Percentiles rank a stretch among this genome's conserved stretches.
phyloP scores from a whole-genome alignment of 805 yeast species.

The Candida nemodendra region DNA sequence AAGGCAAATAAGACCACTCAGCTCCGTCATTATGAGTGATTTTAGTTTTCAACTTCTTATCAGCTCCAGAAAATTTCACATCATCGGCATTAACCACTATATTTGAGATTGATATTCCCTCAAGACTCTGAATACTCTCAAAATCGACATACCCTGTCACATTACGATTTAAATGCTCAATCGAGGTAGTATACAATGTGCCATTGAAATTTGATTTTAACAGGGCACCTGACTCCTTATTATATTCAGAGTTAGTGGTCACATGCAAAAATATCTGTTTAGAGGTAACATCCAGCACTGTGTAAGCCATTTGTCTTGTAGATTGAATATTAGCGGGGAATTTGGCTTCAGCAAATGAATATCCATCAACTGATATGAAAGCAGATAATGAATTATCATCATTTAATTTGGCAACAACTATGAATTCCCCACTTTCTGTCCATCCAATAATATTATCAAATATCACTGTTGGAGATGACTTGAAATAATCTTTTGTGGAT shows the following conservation, averaged over 20 bases:
- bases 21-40: conserved; percentile 92
- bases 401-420: conserved; percentile 65
- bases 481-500: conserved; percentile 56
- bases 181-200: conserved; percentile 71
- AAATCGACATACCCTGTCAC: conserved; percentile 78
- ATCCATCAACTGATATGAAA: conserved; percentile 76
- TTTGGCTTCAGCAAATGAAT: conserved; percentile 68
- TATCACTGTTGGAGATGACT: conserved; percentile 35
- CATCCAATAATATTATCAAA: conserved; percentile 68
- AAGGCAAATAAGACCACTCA: conserved; percentile 69
- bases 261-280: conserved; percentile 80
- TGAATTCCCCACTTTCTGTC: conserved; percentile 66
- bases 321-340: conserved; percentile 69
- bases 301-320: conserved; percentile 66
- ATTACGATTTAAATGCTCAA: conserved; percentile 74
- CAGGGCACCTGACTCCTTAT: conserved; percentile 69
- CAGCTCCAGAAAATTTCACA: conserved; percentile 27
- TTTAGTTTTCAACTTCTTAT: conserved; percentile 63
- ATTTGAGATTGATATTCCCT: conserved; percentile 80
- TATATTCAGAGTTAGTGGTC: conserved; percentile 54
- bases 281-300: conserved; percentile 71
- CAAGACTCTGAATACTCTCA: conserved; percentile 78
- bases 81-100: conserved; percentile 56
- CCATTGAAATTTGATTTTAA: conserved; percentile 91
- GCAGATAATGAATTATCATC: conserved; percentile 59